These are phyloP conservation scores for Leptographium galeiforme DNA, from an alignment of 2,329 filamentous ascomycete species.

Conservation along the genomic window DNA sequence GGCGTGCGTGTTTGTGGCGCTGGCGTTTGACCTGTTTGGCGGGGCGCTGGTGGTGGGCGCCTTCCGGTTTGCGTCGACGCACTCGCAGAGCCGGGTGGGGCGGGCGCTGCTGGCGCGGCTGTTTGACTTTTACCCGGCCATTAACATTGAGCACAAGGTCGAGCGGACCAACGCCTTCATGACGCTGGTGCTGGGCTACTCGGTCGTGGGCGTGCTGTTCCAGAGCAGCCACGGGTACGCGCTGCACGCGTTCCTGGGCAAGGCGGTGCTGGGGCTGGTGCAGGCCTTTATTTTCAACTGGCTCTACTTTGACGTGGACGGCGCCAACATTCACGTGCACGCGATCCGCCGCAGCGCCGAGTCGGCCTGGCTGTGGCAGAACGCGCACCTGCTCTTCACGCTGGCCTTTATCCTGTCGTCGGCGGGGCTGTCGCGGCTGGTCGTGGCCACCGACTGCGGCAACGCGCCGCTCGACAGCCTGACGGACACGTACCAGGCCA, in stretches of 20 bases:
- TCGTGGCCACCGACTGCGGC: constrained; percentile 41
- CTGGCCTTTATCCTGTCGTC: constrained; percentile 49
- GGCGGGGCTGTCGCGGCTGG: constrained; percentile 42
- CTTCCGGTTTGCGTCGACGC: constrained; percentile 16
- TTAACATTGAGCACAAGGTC: constrained; percentile 54
- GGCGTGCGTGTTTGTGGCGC: constrained; percentile 41
- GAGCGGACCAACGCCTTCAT: constrained; percentile 53
- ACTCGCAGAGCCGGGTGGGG: constrained; percentile 13
- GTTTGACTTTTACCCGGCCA: constrained; percentile 47
- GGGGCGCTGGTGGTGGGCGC: constrained; percentile 27
- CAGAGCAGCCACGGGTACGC: constrained; percentile 38
- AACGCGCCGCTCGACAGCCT: constrained; percentile 34
- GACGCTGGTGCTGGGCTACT: constrained; percentile 50
- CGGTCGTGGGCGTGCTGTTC: constrained; percentile 47
- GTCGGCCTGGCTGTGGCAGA: constrained; percentile 36
- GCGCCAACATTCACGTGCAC: constrained; percentile 40
- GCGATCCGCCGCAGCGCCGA: constrained; percentile 37
- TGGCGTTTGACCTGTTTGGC: constrained; percentile 39
- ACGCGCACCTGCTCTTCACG: constrained; percentile 47
- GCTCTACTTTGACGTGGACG: constrained; percentile 52
- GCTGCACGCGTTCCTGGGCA: constrained; percentile 47
- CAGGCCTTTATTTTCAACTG: constrained; percentile 48
- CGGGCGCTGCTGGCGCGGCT: constrained; percentile 17
- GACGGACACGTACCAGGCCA: constrained; percentile 33
- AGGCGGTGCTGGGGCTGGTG: constrained; percentile 43